These are phyloP conservation scores for Metschnikowia borealis DNA, from an alignment of 805 yeast genomes.

Conservation along the genomic window DNA sequence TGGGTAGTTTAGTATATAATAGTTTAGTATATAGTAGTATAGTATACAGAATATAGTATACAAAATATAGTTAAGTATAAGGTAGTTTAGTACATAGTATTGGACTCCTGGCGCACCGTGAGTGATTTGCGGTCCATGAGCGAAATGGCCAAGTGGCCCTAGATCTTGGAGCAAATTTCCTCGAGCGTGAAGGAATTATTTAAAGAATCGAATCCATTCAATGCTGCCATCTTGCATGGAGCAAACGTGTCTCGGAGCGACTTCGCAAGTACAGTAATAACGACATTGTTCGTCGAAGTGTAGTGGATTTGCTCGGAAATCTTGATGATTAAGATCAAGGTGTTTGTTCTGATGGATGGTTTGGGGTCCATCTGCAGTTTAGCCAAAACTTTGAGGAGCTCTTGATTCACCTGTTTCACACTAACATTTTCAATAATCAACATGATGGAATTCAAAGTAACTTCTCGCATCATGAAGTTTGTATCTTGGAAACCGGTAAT, in stretches of 20 bases:
- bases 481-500: conserved; percentile 87
- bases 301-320: conserved; percentile 57
- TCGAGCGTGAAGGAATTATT: conserved; percentile 66
- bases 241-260: conserved; percentile 76
- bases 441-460: conserved; percentile 65
- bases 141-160: conserved; percentile 83
- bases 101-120: conserved; percentile 71
- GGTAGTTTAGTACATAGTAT: too few relatives aligned
- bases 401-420: conserved; percentile 82
- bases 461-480: conserved; percentile 74
- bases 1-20: too few relatives aligned
- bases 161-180: conserved; percentile 71
- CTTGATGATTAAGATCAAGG: conserved; percentile 63
- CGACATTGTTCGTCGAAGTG: conserved; percentile 60
- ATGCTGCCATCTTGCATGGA: conserved; percentile 71
- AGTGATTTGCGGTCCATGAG: conserved; percentile 65
- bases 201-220: conserved; percentile 65
- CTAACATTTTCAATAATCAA: conserved; percentile 62
- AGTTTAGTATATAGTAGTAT: too few relatives aligned
- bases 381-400: conserved; percentile 74
- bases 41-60: too few relatives aligned
- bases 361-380: conserved; percentile 74
- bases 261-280: conserved; percentile 82
- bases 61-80: too few relatives aligned
- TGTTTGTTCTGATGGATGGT: conserved; percentile 74